phyloP scores from a whole-genome alignment of 768 basidiomycete genomes.

The Mycena crocata region DNA sequence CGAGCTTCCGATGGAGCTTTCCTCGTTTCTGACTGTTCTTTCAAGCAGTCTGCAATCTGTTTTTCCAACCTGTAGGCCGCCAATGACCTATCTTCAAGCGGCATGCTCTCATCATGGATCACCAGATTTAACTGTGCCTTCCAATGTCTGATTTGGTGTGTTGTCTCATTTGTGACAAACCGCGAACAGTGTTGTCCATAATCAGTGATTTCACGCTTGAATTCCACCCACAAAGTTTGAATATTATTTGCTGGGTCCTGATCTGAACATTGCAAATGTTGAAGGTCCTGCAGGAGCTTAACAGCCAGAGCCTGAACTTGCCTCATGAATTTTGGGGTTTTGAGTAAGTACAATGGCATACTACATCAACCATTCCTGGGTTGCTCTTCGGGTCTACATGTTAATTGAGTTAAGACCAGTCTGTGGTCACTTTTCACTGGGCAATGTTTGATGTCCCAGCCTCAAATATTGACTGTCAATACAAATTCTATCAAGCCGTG shows the following conservation, averaged over 20 bases:
- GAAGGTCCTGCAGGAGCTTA: neutral
- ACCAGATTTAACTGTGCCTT: neutral
- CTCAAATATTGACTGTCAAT: too few species aligned
- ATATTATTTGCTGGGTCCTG: neutral
- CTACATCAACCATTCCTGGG: too few species aligned
- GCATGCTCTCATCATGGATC: neutral
- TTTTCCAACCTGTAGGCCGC: neutral
- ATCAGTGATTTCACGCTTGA: neutral
- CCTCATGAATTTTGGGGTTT: neutral
- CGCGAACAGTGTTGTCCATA: neutral
- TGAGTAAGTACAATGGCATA: constrained; percentile 1
- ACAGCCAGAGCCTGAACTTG: neutral
- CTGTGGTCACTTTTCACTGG: too few species aligned
- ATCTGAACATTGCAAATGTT: neutral
- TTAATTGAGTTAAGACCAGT: neutral
- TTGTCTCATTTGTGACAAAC: neutral
- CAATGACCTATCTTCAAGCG: neutral
- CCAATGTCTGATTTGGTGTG: neutral
- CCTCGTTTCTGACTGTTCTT: neutral
- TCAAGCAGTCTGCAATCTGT: neutral
- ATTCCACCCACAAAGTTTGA: neutral
- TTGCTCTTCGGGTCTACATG: neutral
- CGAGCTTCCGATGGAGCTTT: neutral
- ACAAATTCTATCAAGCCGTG: too few species aligned
- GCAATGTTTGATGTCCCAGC: too few species aligned